Evolutionary conservation across 768 basidiomycete genomes (phyloP), one percentile per base, ranked within the genome.

Genomic region (Guyanaporus albipodus): DNA sequence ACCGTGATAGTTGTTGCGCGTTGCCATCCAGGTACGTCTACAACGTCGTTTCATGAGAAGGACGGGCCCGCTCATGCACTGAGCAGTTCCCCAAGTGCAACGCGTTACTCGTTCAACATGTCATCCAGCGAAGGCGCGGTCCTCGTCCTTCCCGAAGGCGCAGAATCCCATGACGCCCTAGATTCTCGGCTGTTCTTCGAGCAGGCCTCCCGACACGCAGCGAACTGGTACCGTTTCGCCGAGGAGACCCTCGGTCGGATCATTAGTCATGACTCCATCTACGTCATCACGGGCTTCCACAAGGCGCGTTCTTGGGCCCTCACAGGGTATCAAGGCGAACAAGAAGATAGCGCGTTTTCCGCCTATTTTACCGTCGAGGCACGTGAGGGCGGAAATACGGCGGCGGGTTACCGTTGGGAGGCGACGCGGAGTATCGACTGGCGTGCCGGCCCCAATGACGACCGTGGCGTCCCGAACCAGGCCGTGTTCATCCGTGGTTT

Each of bases 141-240:
- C 8, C 55, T 71, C 8, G 39, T 64, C 18, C 60, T 72, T 32
- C 69, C 70, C 0, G 60, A 69, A 27, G 71, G 67, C 6, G 63
- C 67, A 1, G 51, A 49, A 15, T 35, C 54, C 41, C 53, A 59
- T 15, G 61, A 64, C 21, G 50, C 67, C 19, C 55, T 56, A 14
- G 58, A 70, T 14, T 39, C 47, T 11, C 37, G n/a, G 3, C 49
- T 43, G 2, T 66, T 71, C 31, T 51, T 56, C 6, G 54, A 59
- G 12, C 61, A 62, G 33, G 66, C 66, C 1, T 45, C 46, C 26
- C 31, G 48, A 23, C 38, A 70, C 44, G 67, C 61, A 0, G 45
- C 43, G 12, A 43, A 52, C 6, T 71, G 70, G 69, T 70, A 68
- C 45, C 47, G 44, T 24, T 64, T 63, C 18, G 64, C 56, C 8